Conservation (phyloP, 352 stramenopile species). For the Globisporangium polare region DNA sequence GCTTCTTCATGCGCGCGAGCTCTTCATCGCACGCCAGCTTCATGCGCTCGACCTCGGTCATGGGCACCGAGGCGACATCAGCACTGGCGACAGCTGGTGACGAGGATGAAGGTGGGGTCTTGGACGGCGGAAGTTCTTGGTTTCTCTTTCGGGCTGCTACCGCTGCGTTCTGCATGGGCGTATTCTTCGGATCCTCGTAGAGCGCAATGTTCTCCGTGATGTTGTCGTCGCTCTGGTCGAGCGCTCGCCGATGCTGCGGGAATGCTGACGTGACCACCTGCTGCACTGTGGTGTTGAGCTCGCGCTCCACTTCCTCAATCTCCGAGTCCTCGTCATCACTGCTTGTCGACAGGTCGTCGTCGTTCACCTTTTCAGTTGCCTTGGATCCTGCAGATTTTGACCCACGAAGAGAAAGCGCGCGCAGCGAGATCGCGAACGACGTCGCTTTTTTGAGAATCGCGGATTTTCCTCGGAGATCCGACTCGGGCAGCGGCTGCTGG, state of each 20-base stretch:
- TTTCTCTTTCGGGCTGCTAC: neutral
- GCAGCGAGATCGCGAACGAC: conserved; percentile 44
- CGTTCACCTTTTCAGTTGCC: conserved; percentile 1
- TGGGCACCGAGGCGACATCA: conserved; percentile 9
- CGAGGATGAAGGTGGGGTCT: neutral
- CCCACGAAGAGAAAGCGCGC: conserved; percentile 13
- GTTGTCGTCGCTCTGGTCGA: conserved; percentile 30
- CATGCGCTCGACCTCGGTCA: conserved; percentile 40
- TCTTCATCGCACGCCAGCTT: conserved; percentile 32
- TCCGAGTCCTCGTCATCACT: conserved; percentile 41
- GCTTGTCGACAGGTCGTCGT: conserved; percentile 50
- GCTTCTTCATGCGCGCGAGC: conserved; percentile 44
- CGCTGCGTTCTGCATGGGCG: conserved; percentile 16
- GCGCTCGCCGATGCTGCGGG: conserved; percentile 20
- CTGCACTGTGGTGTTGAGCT: conserved; percentile 44
- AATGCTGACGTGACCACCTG: conserved; percentile 52
- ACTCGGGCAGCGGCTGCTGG: neutral
- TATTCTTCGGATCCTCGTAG: conserved; percentile 41
- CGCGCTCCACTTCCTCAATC: conserved; percentile 36
- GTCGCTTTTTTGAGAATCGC: conserved; percentile 17
- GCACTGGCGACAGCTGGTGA: neutral
- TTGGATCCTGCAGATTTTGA: neutral
- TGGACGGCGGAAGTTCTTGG: neutral
- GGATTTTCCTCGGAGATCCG: neutral
- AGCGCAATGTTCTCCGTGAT: conserved; percentile 43